These are phyloP conservation scores for Vigna mungo DNA, from an alignment of 306 rosid genomes.

Conservation along the genomic window DNA sequence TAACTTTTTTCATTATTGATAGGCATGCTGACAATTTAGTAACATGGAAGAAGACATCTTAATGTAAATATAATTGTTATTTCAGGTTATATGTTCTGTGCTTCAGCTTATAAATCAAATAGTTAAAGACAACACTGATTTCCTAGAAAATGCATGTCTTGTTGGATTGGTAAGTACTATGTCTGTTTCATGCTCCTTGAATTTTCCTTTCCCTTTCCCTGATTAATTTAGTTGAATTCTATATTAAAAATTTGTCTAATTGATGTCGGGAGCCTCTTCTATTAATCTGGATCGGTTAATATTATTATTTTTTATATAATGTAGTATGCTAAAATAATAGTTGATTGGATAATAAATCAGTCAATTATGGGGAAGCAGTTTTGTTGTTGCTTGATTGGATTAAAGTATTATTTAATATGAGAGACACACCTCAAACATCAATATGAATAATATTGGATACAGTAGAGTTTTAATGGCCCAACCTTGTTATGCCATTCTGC, in stretches of 20 bases:
- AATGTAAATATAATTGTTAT: constrained; percentile 27
- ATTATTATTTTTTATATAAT: constrained; percentile 1
- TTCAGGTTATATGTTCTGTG: constrained; percentile 93
- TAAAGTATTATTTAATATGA: constrained; percentile 14
- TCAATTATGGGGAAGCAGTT: constrained; percentile 22
- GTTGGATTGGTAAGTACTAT: constrained; percentile 87
- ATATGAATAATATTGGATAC: not conserved
- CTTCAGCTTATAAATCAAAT: constrained; percentile 97
- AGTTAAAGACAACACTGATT: constrained; percentile 84
- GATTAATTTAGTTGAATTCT: constrained; percentile 21
- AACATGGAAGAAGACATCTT: constrained; percentile 28
- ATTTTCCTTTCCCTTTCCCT: constrained; percentile 27
- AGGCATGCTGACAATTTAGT: constrained; percentile 33
- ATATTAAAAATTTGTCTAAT: constrained; percentile 19
- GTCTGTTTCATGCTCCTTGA: constrained; percentile 21
- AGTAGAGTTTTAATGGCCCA: not conserved
- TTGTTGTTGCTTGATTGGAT: not conserved
- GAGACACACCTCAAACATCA: not conserved
- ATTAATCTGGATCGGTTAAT: not conserved
- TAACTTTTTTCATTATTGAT: constrained; percentile 33
- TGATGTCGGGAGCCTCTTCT: constrained; percentile 25
- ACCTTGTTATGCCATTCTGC: not conserved
- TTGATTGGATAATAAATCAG: constrained; percentile 22
- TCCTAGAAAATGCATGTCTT: constrained; percentile 97
- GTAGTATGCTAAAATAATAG: constrained; percentile 9